Base-by-base conservation (phyloP, 306 rosid species). In the Prinsepia uniflora region DNA sequence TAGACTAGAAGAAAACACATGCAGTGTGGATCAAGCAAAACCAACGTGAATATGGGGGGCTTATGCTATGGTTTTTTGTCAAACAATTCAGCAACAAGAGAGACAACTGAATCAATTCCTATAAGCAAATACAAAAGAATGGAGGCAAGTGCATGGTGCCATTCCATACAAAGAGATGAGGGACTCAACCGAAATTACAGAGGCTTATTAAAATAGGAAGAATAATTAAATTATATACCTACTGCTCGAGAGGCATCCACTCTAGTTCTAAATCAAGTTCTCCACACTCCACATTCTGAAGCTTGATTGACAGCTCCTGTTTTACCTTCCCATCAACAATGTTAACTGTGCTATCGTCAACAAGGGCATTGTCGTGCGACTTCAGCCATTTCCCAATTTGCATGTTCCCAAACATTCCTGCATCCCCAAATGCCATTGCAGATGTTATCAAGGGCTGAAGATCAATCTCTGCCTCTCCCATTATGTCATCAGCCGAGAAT, bases 301-400 rank as follows among this genome's bases (percentile, higher is more conserved):
- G 99, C 85, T 89, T 87, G 68, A 95, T 82, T 10, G 76, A 8
- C 73, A 95, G 77, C 66, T 68, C 81, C 79, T 95, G 99, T 83
- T 81, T 87, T 71, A 91, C 77, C 77, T 60, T 87, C 24, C 99
- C 99, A 49, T 91, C 92, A 17, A 66, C 24, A 69, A 95, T 95
- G 75, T 86, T 84, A 58, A 95, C 96, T 4, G 82, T 59, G 84
- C 99, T 95, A 76, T 95, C 99, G 40, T 68, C 84, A 20, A 79
- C 10, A 36, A 95, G 96, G 18, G 96, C 90, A 22, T 95, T 95
- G 83, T 91, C 99, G 58, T 91, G 73, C 3, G 99, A 87, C 79
- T 95, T 89, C 76, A 95, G 81, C 99, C 99, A 95, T 80, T 95
- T 95, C 15, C 99, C 97, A 19, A 95, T 95, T 84, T 91, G 99